Conservation (phyloP, 225 moss, liverwort and hornwort species). For the Rhytidiadelphus loreus region DNA sequence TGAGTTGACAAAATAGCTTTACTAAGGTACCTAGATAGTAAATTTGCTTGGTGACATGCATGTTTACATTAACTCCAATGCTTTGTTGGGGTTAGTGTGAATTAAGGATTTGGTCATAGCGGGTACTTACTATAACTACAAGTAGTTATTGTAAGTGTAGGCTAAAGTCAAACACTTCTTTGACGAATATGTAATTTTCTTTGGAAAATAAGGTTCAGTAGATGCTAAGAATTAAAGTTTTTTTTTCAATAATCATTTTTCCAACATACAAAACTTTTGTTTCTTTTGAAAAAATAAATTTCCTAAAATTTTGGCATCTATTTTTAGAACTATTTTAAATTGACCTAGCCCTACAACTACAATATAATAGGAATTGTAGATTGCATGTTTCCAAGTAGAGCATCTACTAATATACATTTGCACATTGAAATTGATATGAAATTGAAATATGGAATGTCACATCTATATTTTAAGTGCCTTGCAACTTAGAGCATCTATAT, state of each 20-base stretch:
- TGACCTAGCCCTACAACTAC: not conserved
- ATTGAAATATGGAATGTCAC: not conserved
- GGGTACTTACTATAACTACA: not conserved
- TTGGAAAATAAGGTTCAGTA: accelerated
- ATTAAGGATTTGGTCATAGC: not conserved
- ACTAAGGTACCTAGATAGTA: not conserved
- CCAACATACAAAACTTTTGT: not conserved
- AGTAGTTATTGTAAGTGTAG: not conserved
- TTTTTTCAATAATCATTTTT: not conserved
- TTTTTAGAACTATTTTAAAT: not conserved
- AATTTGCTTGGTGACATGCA: not conserved
- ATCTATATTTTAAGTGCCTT: not conserved
- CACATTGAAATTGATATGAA: not conserved
- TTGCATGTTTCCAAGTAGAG: not conserved
- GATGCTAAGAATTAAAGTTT: accelerated
- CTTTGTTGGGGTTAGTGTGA: not conserved
- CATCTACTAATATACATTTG: not conserved
- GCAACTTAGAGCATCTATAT: not conserved
- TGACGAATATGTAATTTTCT: accelerated
- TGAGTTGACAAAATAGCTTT: not conserved
- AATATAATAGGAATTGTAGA: not conserved
- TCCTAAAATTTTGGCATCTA: not conserved
- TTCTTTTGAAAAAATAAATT: no score
- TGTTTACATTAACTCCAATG: not conserved
- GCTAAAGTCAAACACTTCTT: accelerated